Base-by-base conservation (phyloP, 768 basidiomycete species). In the Serendipita sp. region DNA sequence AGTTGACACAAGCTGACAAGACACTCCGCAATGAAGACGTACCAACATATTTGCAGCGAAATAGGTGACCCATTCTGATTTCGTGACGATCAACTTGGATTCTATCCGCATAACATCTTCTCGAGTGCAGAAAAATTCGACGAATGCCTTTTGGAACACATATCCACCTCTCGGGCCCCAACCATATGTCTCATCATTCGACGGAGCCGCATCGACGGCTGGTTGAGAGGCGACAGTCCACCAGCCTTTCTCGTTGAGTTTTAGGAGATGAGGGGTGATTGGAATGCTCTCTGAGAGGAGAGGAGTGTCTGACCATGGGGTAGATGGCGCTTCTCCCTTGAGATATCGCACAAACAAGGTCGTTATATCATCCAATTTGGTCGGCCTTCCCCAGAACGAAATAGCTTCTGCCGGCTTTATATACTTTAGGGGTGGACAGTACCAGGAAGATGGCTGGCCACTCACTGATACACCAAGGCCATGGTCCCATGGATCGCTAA, bases 141-240 rank as follows among this genome's bases (percentile, higher is more conserved):
- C 91, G 69, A 97, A 99, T 14, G 86, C 82, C 74, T 99, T 99
- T 74, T 99, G 96, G 73, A 89, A 99, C 7, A 99, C 90, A 73
- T 93, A 95, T 4, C 96, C 96, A 3, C 83, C 84, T 62, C 78
- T 77, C 13, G 96, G 96, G 2, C 96, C 96, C 87, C 95, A 99
- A 3, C 96, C 96, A 64, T 95, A 82, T 0, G 87, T 74, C 22
- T 80, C 75, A 71, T 98, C 88, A 14, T 80, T 81, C 1, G 90
- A 92, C 33, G 73, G 75, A 3, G 76, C 81, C 3, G 86, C 89
- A 69, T 98, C 87, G 3, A 97, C 84, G 0, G 93, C 89, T 22
- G 96, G 96, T 70, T 99, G 96, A 11, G 92, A 95, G 1, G 90
- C 90, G 20, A 99, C 87, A 3, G 96, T 97, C 94, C 95, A 99